These are phyloP conservation scores for Ophiosphaerella herpotricha DNA, from an alignment of 2,329 filamentous ascomycete genomes.

Conservation along the genomic window DNA sequence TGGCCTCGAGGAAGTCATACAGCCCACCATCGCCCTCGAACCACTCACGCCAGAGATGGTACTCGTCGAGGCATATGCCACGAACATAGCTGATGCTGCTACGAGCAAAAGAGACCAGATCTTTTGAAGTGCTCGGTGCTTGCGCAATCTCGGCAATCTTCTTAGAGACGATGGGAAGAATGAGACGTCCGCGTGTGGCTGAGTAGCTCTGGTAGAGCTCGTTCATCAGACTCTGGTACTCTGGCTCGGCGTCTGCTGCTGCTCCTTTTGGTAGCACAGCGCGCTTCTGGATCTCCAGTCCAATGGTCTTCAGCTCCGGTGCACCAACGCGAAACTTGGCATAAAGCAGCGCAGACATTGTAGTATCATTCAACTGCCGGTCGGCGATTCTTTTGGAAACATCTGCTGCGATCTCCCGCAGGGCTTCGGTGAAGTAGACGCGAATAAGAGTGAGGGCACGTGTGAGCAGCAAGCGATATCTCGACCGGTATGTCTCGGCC, in stretches of 20 bases:
- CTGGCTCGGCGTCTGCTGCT: constrained; percentile 62
- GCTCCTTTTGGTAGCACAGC: constrained; percentile 64
- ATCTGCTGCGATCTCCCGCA: constrained; percentile 65
- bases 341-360: constrained; percentile 71
- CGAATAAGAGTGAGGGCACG: constrained; percentile 69
- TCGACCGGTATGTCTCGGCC: constrained; percentile 81
- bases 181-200: constrained; percentile 61
- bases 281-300: constrained; percentile 69
- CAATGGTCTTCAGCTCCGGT: constrained; percentile 67
- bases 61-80: constrained; percentile 69
- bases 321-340: constrained; percentile 72
- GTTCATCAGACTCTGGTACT: constrained; percentile 69
- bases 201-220: constrained; percentile 68
- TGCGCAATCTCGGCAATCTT: constrained; percentile 62
- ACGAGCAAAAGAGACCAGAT: constrained; percentile 68
- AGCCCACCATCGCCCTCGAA: constrained; percentile 66
- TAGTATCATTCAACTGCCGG: constrained; percentile 71
- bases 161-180: constrained; percentile 65
- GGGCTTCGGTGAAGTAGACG: constrained; percentile 67
- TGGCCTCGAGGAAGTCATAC: constrained; percentile 68
- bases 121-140: constrained; percentile 63
- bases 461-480: constrained; percentile 81
- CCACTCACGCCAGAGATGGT: constrained; percentile 69
- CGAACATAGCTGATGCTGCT: constrained; percentile 68
- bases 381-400: constrained; percentile 67